Conservation (phyloP, 106 monocot genomes). For the Cymbidium sinense region DNA sequence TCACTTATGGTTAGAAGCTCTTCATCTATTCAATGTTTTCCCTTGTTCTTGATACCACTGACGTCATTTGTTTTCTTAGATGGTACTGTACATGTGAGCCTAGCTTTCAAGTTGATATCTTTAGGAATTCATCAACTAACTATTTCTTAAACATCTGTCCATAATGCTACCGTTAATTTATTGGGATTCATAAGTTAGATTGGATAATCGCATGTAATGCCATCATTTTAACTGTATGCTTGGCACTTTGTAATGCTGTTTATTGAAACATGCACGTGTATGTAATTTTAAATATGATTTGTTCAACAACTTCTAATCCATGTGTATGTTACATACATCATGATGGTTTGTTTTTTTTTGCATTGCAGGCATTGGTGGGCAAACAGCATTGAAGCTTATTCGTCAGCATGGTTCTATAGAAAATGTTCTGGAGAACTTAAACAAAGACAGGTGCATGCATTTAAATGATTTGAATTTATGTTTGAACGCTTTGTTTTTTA, state of each 20-base stretch:
- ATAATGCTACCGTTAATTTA: neutral
- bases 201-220: neutral
- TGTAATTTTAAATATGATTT: neutral
- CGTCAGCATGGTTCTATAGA: slow-evolving; percentile 90
- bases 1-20: neutral
- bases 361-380: slow-evolving; percentile 80
- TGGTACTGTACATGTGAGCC: neutral
- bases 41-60: neutral
- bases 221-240: neutral
- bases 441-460: slow-evolving; percentile 68
- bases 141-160: neutral
- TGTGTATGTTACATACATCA: neutral
- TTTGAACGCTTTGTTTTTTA: neutral
- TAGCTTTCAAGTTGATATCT: neutral
- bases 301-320: neutral
- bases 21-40: neutral
- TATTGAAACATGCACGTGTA: neutral
- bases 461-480: neutral
- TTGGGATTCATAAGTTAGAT: neutral
- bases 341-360: neutral
- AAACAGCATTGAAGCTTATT: slow-evolving; percentile 92
- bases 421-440: slow-evolving; percentile 79
- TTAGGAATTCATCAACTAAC: neutral
- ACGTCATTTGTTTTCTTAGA: neutral
- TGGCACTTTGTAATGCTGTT: neutral